Base-by-base conservation (phyloP, 2,329 filamentous ascomycete species). In the Trichocomaceae sp. region DNA sequence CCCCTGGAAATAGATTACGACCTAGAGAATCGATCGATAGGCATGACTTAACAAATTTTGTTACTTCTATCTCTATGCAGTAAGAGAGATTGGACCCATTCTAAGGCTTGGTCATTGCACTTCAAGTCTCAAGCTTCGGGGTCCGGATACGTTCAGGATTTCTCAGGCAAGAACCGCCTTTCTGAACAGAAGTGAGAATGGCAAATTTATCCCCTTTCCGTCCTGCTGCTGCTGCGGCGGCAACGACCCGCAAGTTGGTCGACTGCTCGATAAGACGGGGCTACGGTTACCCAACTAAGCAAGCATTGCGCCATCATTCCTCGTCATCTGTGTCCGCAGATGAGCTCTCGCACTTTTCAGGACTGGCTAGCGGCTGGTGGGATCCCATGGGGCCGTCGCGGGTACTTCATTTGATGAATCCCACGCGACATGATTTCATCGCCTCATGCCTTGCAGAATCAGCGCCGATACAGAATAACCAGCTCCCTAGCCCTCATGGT, bases 391-490 rank as follows among this genome's bases (percentile, higher is more conserved):
- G 93, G 50, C 86, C 92, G 6, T 96, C 90, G 3, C 84, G 92
- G 39, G 84, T 96, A 56, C 83, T 99, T 2, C 93, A 99, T 72
- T 85, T 96, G 62, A 97, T 99, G 92, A 97, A 99, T 75, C 93
- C 93, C 1, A 83, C 96, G 46, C 90, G 93, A 33, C 91, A 97
- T 75, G 85, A 90, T 73, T 97, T 97, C 74, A 93, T 96, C 70
- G 79, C 79, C 20, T 74, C 77, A 59, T 96, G 92, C 68, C 81
- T 86, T 47, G 71, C 78, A 60, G 79, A 82, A 19, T 77, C 80
- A 46, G 72, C 74, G 57, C 72, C 75, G 47, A 65, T 73, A 22
- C 58, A 58, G 47, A 44, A 47, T 17, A 46, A 50, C 17, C 39
- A 26, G 23, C 7, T 7, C 23, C 10, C 26, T 29, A 29, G 47